phyloP scores from a whole-genome alignment of 192 early-diverging fungal species.

The Entomortierella chlamydospora region DNA sequence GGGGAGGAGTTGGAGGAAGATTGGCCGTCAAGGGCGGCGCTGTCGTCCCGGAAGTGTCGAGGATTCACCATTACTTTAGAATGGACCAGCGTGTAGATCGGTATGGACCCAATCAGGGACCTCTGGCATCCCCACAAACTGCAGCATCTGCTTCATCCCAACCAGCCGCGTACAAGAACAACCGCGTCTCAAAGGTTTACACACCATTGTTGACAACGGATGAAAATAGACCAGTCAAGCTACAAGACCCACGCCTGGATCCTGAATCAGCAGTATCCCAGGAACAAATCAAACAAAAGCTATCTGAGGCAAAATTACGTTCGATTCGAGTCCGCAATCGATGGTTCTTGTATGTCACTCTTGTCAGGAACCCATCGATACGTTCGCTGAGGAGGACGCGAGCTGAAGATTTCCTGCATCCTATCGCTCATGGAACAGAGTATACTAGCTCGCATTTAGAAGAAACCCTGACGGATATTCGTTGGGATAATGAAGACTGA shows the following conservation, averaged over 20 bases:
- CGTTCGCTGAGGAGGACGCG: conserved; percentile 19
- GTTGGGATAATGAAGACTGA: conserved; percentile 45
- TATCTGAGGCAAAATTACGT: conserved; percentile 38
- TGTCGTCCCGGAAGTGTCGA: conserved; percentile 24
- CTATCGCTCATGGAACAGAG: conserved; percentile 22
- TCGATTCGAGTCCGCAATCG: conserved; percentile 46
- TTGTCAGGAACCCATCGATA: conserved; percentile 34
- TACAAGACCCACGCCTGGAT: background rate
- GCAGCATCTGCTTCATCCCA: conserved; percentile 5
- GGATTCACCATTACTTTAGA: conserved; percentile 46
- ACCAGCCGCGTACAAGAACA: conserved; percentile 18
- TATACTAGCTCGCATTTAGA: conserved; percentile 27
- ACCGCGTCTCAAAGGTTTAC: conserved; percentile 14
- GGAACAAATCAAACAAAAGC: conserved; percentile 37
- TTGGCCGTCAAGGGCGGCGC: conserved; percentile 11
- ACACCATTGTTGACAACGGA: conserved; percentile 11
- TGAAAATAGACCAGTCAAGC: background rate
- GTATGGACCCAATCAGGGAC: conserved; percentile 8
- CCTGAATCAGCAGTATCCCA: conserved; percentile 13
- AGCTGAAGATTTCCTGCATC: conserved; percentile 31
- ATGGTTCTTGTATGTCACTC: conserved; percentile 44
- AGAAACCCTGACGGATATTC: conserved; percentile 37
- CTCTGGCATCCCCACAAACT: background rate
- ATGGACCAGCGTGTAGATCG: conserved; percentile 34
- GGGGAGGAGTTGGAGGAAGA: background rate